phyloP scores from a whole-genome alignment of 805 yeast genomes.

The Suhomyces tanzawaensis region DNA sequence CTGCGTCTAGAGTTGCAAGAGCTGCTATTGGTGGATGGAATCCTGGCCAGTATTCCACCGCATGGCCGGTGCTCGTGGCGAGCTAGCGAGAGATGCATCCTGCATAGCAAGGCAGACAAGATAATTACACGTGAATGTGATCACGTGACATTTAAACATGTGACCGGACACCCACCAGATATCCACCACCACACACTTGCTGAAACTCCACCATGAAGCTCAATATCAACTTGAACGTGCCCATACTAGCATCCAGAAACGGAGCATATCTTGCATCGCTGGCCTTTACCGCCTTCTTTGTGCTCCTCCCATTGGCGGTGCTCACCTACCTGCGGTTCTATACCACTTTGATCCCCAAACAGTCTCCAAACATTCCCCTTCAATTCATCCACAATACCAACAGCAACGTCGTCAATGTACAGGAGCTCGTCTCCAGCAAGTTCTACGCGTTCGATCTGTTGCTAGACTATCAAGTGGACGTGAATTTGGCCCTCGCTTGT shows the following conservation, averaged over 20 bases:
- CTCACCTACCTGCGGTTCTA: constrained; percentile 37
- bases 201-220: too few relatives aligned
- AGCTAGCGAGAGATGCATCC: too few relatives aligned
- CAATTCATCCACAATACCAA: constrained; percentile 3
- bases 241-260: constrained; percentile 20
- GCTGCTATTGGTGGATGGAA: too few relatives aligned
- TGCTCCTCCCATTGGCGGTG: constrained; percentile 35
- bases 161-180: too few relatives aligned
- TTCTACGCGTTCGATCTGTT: constrained; percentile 11
- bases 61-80: too few relatives aligned
- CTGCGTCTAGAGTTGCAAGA: too few relatives aligned
- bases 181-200: too few relatives aligned
- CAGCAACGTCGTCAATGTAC: constrained; percentile 4
- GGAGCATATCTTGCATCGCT: constrained; percentile 22
- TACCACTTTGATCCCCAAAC: constrained; percentile 30
- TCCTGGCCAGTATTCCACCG: too few relatives aligned
- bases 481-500: constrained; percentile 27
- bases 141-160: too few relatives aligned
- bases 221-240: constrained; percentile 9
- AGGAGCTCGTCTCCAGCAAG: not conserved
- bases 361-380: constrained; percentile 17
- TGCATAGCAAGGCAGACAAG: too few relatives aligned
- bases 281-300: constrained; percentile 18
- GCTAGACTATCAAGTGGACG: constrained; percentile 17
- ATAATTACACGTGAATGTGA: too few relatives aligned